Conservation (phyloP, 306 rosid species). For the Malus fusca region DNA sequence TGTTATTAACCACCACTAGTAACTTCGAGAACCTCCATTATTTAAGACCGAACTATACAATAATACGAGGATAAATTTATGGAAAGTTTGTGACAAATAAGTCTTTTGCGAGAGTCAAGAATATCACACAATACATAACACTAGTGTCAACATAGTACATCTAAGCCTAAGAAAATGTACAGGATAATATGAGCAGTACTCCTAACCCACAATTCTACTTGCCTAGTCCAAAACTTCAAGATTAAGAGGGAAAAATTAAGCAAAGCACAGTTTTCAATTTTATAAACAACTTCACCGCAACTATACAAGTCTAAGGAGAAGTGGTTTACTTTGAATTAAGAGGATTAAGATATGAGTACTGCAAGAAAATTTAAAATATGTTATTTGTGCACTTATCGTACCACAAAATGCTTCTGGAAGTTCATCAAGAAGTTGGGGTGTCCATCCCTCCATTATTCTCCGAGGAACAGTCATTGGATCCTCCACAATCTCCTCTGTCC, state of each 20-base stretch:
- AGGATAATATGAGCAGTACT: neutral
- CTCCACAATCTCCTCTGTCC: conserved; percentile 61
- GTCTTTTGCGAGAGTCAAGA: neutral
- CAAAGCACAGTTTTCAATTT: neutral
- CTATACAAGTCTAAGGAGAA: neutral
- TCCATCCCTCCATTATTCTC: conserved; percentile 73
- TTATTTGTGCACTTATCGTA: conserved; percentile 17
- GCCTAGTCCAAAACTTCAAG: neutral
- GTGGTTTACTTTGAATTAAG: neutral
- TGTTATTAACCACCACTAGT: conserved; percentile 5
- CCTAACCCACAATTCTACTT: neutral
- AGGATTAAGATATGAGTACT: neutral
- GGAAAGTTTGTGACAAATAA: neutral
- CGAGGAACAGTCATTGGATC: conserved; percentile 82
- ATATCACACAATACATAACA: neutral
- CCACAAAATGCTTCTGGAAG: conserved; percentile 98
- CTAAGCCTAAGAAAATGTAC: neutral
- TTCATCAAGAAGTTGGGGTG: conserved; percentile 72
- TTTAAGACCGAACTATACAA: neutral
- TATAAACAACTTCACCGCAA: neutral
- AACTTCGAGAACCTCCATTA: neutral
- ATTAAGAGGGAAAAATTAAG: neutral
- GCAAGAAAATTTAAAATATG: neutral
- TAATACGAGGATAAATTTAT: neutral
- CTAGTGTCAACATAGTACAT: neutral